Conservation (phyloP, 768 basidiomycete species). For the Tricholoma saponaceum region DNA sequence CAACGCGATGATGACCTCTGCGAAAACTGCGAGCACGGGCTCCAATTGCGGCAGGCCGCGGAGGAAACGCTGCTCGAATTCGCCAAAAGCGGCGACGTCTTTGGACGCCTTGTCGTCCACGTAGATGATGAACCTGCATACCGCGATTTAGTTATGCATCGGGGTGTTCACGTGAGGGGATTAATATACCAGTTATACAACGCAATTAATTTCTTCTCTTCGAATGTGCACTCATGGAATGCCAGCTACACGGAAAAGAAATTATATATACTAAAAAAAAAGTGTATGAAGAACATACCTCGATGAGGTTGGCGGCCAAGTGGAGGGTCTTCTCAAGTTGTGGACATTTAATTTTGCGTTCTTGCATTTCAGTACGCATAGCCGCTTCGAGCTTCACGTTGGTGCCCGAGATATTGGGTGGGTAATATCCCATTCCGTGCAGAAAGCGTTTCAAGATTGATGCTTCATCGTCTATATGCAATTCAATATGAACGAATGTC, state of each 20-base stretch:
- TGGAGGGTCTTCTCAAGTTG: slow-evolving; percentile 9
- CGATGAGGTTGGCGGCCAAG: slow-evolving; percentile 6
- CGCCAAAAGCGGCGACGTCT: background rate
- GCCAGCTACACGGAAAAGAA: slow-evolving; percentile 1
- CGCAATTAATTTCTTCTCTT: slow-evolving; percentile 5
- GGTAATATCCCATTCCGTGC: background rate
- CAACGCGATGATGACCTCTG: slow-evolving; percentile 7
- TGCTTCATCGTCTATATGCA: background rate
- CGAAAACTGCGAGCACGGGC: slow-evolving; percentile 12
- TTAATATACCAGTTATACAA: slow-evolving; percentile 5
- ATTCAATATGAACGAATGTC: background rate
- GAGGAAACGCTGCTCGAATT: slow-evolving; percentile 12
- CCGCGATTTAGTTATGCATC: background rate
- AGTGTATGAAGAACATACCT: background rate
- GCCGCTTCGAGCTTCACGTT: slow-evolving; percentile 7
- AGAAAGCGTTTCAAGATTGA: background rate
- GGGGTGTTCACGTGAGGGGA: background rate
- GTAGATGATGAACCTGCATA: slow-evolving; percentile 4
- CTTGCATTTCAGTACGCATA: slow-evolving; percentile 6
- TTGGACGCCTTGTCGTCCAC: slow-evolving; percentile 1
- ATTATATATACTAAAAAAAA: background rate
- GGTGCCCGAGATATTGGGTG: background rate
- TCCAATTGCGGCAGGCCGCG: slow-evolving; percentile 13
- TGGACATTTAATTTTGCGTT: slow-evolving; percentile 1
- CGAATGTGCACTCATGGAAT: slow-evolving; percentile 1